A percentile compares a stretch with the other conserved stretches of the same genome.
Evolutionary conservation across 2,329 filamentous ascomycete genomes (phyloP).

Genomic region (Colletotrichum destructivum): DNA sequence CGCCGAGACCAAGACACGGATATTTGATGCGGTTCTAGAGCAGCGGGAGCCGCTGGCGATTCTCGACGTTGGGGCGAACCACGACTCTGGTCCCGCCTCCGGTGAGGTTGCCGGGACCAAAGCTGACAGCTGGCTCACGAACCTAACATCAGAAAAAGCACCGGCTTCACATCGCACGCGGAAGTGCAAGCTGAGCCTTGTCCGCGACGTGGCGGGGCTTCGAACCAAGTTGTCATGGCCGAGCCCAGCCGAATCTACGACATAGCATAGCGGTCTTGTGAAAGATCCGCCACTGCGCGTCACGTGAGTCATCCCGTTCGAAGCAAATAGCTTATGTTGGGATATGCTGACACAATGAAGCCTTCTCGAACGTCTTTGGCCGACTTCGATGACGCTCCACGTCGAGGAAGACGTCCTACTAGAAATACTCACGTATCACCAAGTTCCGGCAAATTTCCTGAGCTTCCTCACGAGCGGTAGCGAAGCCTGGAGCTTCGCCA

Average conservation of each 20-base stretch:
- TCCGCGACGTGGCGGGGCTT: conserved; percentile 15
- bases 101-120: neutral
- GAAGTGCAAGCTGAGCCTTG: conserved; percentile 4
- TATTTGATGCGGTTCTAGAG: conserved; percentile 6
- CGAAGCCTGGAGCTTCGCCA: conserved; percentile 27
- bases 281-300: conserved; percentile 26
- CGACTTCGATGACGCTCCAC: conserved; percentile 26
- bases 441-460: conserved; percentile 20
- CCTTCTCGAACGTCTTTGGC: conserved; percentile 24
- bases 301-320: conserved; percentile 6
- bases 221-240: conserved; percentile 25
- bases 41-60: conserved; percentile 21
- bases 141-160: neutral
- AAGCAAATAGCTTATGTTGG: neutral
- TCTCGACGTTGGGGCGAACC: conserved; percentile 14
- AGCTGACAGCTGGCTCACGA: neutral
- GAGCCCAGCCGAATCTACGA: neutral
- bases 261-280: neutral
- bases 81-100: neutral
- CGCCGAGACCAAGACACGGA: conserved; percentile 8
- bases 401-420: conserved; percentile 25
- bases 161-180: neutral
- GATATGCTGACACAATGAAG: neutral
- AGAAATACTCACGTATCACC: conserved; percentile 32
- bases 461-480: conserved; percentile 22